Conservation (phyloP, 2,329 filamentous ascomycete species). For the Fusarium musae region DNA sequence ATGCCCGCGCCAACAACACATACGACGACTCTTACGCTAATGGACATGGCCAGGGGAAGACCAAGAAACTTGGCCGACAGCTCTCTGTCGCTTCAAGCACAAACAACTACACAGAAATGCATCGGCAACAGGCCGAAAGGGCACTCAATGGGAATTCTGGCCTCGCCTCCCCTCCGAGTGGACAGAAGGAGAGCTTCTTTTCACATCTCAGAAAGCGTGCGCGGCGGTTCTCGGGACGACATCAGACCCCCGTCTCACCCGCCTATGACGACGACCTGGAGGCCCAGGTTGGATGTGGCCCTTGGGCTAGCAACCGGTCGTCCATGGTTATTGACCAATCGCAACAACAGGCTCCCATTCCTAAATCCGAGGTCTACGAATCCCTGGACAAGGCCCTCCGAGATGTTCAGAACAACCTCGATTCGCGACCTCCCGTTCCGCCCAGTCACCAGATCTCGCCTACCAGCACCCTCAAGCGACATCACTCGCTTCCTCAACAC, state of each 20-base stretch:
- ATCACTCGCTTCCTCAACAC: slow-evolving; percentile 72
- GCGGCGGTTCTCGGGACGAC: slow-evolving; percentile 88
- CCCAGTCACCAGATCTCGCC: slow-evolving; percentile 62
- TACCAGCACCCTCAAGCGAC: slow-evolving; percentile 68
- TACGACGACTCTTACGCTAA: slow-evolving; percentile 59
- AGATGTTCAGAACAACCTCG: slow-evolving; percentile 63
- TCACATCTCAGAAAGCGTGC: slow-evolving; percentile 95
- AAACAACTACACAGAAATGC: slow-evolving; percentile 91
- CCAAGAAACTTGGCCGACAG: slow-evolving; percentile 94
- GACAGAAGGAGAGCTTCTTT: slow-evolving; percentile 96
- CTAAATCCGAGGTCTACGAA: slow-evolving; percentile 68
- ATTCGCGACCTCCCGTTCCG: slow-evolving; percentile 61
- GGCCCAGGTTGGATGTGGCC: slow-evolving; percentile 89
- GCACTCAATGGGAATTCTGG: slow-evolving; percentile 85
- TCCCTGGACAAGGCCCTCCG: slow-evolving; percentile 68
- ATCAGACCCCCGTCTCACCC: slow-evolving; percentile 83
- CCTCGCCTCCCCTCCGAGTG: slow-evolving; percentile 79
- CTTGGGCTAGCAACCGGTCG: slow-evolving; percentile 87
- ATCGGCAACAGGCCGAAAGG: slow-evolving; percentile 90
- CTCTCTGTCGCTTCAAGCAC: slow-evolving; percentile 91
- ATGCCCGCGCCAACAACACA: slow-evolving; percentile 82
- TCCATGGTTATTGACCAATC: slow-evolving; percentile 80
- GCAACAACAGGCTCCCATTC: slow-evolving; percentile 59
- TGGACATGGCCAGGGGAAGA: slow-evolving; percentile 68
- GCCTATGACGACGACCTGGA: slow-evolving; percentile 90